Evolutionary conservation across 2,329 filamentous ascomycete genomes (phyloP), one percentile per base, ranked within the genome.

Genomic region (Colletotrichum sp.): DNA sequence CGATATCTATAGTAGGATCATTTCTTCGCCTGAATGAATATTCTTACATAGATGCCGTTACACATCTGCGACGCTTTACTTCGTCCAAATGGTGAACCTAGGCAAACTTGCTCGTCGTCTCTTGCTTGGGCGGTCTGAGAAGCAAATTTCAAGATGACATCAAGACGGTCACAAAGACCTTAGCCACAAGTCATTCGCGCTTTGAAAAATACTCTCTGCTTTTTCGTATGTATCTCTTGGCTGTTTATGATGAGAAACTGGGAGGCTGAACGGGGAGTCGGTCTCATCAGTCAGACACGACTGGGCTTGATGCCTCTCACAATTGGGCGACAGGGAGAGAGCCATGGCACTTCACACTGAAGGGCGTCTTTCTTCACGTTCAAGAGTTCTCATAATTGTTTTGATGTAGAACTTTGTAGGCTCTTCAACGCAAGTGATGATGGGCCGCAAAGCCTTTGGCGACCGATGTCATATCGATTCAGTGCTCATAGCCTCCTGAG

Each of bases 181-280:
- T n/a, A 6, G 39, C 39, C 9, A 4, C 6, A 12, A n/a, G 18
- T n/a, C 18, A n/a, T 3, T 44, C n/a, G 5, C 1, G 18, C 0
- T n/a, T n/a, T 3, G 30, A 32, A 32, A 28, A 28, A 28, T 28
- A 28, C 4, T 28, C 39, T 12, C 18, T 49, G 9, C 39, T n/a
- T n/a, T n/a, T 12, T 2, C 3, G 5, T n/a, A 12, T 21, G 9
- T 49, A 1, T 18, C 12, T n/a, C 18, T 49, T 49, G 39, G 1
- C 2, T 44, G 18, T 12, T n/a, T 44, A 3, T 2, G 1, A 36
- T 18, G 39, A 44, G 39, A 44, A n/a, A 18, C 39, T 13, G 10
- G n/a, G n/a, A 21, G 18, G 18, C 18, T 5, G 8, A 44, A 9
- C 10, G 2, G 39, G 16, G 9, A 49, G 44, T 49, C 10, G n/a